phyloP scores from a whole-genome alignment of 2,329 filamentous ascomycete species.

The Cordyceps farinosa region DNA sequence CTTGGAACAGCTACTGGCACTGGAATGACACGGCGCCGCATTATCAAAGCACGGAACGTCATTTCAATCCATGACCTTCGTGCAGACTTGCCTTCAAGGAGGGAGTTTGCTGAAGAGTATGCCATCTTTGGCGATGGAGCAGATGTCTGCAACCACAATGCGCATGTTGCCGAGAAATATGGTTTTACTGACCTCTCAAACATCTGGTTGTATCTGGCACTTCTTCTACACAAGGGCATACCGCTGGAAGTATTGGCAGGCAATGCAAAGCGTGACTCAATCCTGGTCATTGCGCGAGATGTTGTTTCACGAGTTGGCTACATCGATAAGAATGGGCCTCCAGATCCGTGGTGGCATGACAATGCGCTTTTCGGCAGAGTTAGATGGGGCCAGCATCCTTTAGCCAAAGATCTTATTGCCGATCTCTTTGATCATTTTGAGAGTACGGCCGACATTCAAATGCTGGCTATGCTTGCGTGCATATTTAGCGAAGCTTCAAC shows the following conservation, averaged over 20 bases:
- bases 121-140: constrained; percentile 77
- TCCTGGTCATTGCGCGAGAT: constrained; percentile 66
- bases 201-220: constrained; percentile 76
- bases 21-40: constrained; percentile 47
- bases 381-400: constrained; percentile 64
- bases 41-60: constrained; percentile 59
- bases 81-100: constrained; percentile 72
- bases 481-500: constrained; percentile 61
- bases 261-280: constrained; percentile 52
- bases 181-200: constrained; percentile 70
- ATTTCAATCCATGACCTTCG: constrained; percentile 70
- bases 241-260: constrained; percentile 62
- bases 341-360: constrained; percentile 5
- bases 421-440: constrained; percentile 65
- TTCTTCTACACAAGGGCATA: constrained; percentile 74
- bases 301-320: constrained; percentile 44
- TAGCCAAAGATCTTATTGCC: constrained; percentile 58
- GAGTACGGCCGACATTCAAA: constrained; percentile 60
- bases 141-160: constrained; percentile 83
- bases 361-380: constrained; percentile 53
- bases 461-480: constrained; percentile 69
- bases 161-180: constrained; percentile 67
- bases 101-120: constrained; percentile 73
- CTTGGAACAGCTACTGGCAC: constrained; percentile 47
- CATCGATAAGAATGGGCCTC: constrained; percentile 18